Percentiles rank a stretch among this genome's conserved stretches.
phyloP scores from a whole-genome alignment of 352 stramenopile species.

The Elongisporangium anandrum region DNA sequence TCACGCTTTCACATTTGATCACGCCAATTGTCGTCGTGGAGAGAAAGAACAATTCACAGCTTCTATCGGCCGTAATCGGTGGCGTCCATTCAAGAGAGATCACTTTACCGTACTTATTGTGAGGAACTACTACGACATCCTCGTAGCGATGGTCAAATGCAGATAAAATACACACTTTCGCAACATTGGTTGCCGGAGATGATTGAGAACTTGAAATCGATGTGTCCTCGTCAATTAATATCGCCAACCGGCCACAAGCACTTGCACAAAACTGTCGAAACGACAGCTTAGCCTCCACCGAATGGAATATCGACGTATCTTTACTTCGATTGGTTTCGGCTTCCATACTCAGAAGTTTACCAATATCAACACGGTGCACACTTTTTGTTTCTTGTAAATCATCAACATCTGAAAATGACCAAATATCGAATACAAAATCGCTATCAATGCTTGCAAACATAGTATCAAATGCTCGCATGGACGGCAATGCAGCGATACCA shows the following conservation, averaged over 20 bases:
- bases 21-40: constrained; percentile 61
- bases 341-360: constrained; percentile 22
- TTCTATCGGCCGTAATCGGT: constrained; percentile 33
- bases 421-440: constrained; percentile 34
- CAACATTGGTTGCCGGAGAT: constrained; percentile 2
- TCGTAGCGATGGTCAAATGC: constrained; percentile 47
- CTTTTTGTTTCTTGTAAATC: constrained; percentile 33
- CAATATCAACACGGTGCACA: constrained; percentile 37
- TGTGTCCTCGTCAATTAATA: constrained; percentile 38
- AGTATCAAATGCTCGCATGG: constrained; percentile 42
- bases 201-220: background rate
- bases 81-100: constrained; percentile 67
- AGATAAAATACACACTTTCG: constrained; percentile 47
- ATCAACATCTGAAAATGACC: constrained; percentile 55
- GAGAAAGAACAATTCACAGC: constrained; percentile 61
- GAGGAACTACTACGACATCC: constrained; percentile 42
- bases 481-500: constrained; percentile 35
- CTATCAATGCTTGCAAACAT: constrained; percentile 41
- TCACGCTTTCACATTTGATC: constrained; percentile 42
- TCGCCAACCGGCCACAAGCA: constrained; percentile 44
- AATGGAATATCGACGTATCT: constrained; percentile 35
- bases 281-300: constrained; percentile 20
- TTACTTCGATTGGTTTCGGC: constrained; percentile 12
- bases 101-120: constrained; percentile 56
- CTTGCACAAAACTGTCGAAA: constrained; percentile 58